phyloP scores from a whole-genome alignment of 257 asterid species.

The Plantago major region DNA sequence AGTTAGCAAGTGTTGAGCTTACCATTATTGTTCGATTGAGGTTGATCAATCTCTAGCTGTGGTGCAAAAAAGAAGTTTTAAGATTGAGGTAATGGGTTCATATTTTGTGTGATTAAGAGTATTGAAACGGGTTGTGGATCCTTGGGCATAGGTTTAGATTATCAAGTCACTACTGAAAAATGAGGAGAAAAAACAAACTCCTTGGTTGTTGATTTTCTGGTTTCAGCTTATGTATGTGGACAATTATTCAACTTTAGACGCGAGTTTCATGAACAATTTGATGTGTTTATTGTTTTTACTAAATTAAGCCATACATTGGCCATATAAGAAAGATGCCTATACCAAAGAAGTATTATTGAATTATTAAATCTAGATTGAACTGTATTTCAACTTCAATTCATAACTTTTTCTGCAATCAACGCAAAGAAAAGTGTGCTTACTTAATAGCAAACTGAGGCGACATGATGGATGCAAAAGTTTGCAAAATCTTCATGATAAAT shows the following conservation, averaged over 20 bases:
- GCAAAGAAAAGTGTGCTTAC: no score
- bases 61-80: slow-evolving; percentile 54
- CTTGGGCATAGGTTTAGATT: slow-evolving; percentile 4
- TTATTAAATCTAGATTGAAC: no score
- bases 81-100: slow-evolving; percentile 76
- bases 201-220: no score
- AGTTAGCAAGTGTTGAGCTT: slow-evolving; percentile 11
- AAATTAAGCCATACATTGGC: slow-evolving; percentile 1
- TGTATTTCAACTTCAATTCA: no score
- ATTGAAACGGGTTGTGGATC: slow-evolving; percentile 7
- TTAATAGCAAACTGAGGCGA: no score
- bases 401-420: no score
- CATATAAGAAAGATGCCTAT: neutral
- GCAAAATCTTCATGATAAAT: no score
- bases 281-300: neutral
- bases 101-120: slow-evolving; percentile 10
- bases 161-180: neutral
- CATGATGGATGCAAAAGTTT: no score
- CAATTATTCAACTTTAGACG: neutral
- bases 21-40: slow-evolving; percentile 29
- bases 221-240: neutral
- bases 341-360: neutral
- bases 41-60: slow-evolving; percentile 71
- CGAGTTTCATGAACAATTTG: slow-evolving; percentile 7
- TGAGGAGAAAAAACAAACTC: no score